Conservation (phyloP, 2,329 filamentous ascomycete genomes). For the Apiospora pterosperma region DNA sequence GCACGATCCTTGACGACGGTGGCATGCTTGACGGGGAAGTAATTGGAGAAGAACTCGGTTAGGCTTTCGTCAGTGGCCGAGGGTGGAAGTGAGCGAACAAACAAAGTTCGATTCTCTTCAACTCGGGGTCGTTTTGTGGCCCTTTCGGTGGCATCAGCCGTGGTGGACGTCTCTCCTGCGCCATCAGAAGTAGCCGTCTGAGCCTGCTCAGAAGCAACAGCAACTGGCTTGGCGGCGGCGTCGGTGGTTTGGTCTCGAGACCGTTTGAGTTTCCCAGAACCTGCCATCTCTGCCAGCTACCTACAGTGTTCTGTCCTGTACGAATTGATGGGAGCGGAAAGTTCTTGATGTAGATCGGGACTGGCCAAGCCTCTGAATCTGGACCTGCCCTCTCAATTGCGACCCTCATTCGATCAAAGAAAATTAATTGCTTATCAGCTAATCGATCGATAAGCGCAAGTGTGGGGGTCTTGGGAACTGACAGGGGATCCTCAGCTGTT, state of each 20-base stretch:
- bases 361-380: background rate
- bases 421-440: constrained; percentile 3
- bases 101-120: constrained; percentile 70
- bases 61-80: constrained; percentile 77
- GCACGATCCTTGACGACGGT: constrained; percentile 83
- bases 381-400: background rate
- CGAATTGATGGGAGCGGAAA: background rate
- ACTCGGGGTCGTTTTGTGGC: constrained; percentile 55
- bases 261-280: constrained; percentile 7
- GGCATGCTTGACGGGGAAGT: constrained; percentile 92
- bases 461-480: background rate
- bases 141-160: background rate
- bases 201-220: background rate
- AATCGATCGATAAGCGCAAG: background rate
- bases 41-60: constrained; percentile 87
- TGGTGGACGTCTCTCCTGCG: background rate
- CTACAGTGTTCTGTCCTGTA: background rate
- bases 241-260: background rate
- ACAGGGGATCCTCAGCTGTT: too few species aligned
- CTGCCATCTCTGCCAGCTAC: background rate
- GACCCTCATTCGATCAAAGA: background rate
- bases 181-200: background rate
- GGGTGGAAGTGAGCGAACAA: constrained; percentile 82
- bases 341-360: background rate
- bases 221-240: background rate